phyloP scores from a whole-genome alignment of 202 grass and related monocot species.

The Cymbopogon flexuosus region DNA sequence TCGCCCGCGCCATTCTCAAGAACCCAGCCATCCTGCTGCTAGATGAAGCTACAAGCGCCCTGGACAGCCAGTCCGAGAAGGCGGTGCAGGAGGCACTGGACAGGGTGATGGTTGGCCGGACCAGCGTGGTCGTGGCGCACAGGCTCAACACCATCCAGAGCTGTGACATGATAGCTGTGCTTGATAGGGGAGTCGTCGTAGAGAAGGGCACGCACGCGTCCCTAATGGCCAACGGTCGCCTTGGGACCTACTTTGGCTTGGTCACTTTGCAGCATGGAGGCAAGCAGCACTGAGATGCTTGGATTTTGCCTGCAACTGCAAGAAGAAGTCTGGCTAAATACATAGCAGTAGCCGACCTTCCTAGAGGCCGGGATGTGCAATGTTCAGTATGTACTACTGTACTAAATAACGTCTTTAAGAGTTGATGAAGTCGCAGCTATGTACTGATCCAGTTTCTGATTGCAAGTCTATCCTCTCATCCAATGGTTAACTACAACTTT shows the following conservation, averaged over 20 bases:
- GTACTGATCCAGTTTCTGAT: background rate
- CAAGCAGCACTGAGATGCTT: constrained; percentile 3
- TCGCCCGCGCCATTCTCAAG: constrained; percentile 72
- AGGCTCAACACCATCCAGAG: constrained; percentile 69
- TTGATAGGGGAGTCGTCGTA: constrained; percentile 58
- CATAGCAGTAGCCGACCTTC: too few relatives aligned
- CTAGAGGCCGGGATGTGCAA: too few relatives aligned
- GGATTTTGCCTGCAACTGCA: too few relatives aligned
- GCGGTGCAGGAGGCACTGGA: constrained; percentile 80
- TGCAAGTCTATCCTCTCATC: background rate
- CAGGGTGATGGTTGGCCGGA: constrained; percentile 68
- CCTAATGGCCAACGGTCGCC: constrained; percentile 57
- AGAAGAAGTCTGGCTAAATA: too few relatives aligned
- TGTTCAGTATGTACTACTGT: background rate
- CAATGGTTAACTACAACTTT: background rate
- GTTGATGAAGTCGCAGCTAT: background rate
- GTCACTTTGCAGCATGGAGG: constrained; percentile 67
- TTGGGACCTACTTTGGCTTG: constrained; percentile 58
- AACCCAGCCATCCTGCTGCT: constrained; percentile 66
- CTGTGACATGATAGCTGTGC: constrained; percentile 62
- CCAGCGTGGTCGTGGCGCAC: constrained; percentile 75
- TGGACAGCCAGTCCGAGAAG: constrained; percentile 66
- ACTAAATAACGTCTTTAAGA: background rate
- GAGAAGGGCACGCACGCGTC: constrained; percentile 81
- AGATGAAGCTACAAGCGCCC: constrained; percentile 75